Base-by-base conservation (phyloP, 176 grass and related monocot species). In the Calamus simplicifolius region DNA sequence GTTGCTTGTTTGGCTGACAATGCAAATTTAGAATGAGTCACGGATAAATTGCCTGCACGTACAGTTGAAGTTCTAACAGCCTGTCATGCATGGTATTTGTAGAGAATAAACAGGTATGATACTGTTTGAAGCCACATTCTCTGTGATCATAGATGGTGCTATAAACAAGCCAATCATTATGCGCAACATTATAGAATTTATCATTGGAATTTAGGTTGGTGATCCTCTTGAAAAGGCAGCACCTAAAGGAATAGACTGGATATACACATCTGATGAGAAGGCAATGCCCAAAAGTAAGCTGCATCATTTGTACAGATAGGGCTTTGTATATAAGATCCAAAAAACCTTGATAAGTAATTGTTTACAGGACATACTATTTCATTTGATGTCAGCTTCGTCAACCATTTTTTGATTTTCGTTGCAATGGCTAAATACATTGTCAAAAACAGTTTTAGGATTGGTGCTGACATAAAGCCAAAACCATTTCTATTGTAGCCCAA, bases 141-240 rank as follows among this genome's bases (percentile, higher is more conserved):
- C 12, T 59, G 12, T 29, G 27, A 27, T 28, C 13, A 18, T 27
- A 14, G 16, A 27, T 59, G 21, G 16, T 59, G 14, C 14, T 28
- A 12, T 5, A 28, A 59, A 28, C 23, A 18, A 29, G 15, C 27
- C n/a, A 53, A 53, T 12, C 52, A 43, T 43, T 8, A 43, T 43
- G 35, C 35, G 12, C 8, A 43, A 43, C 35, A 43, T 43, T 43
- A 43, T 43, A 3, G 35, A 43, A 12, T 43, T 10, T 43, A 43
- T 43, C 35, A 12, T 43, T 43, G 35, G 35, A 43, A 43, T 43
- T 25, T 70, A 98, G 93, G 93, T 98, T 64, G 93, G 93, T 59
- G 93, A 98, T 78, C 93, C 93, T 78, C 93, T 98, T 51, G 93
- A 98, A 76, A 98, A 87, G 67, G 93, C 93, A 78, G 93, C 87